Evolutionary conservation across 148 eudicot species (phyloP), one percentile per base, ranked within the genome.

Genomic region (Chenopodium berlandieri): DNA sequence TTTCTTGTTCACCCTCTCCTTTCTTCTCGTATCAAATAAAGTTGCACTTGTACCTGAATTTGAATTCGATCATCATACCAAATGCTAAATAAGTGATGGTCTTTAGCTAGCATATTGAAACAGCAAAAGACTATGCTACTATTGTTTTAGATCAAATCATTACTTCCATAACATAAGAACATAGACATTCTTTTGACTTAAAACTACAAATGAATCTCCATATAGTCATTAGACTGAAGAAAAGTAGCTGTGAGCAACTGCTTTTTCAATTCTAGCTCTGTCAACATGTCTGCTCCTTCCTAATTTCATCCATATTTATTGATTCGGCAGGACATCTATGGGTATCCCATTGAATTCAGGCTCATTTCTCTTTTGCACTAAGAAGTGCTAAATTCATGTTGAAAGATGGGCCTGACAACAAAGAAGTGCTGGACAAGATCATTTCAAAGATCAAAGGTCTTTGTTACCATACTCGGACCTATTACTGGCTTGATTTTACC

Each of bases 331-430:
- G 93, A 91, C 48, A 87, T 90, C 47, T 90, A 89, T 74, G 92
- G 92, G 1, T 90, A 90, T 82, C 94, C 92, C 46, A 88, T 91
- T 76, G 92, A 90, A 91, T 91, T 75, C 92, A 91, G 84, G 87
- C 94, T 70, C 91, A 90, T 47, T 91, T 91, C 92, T 91, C 90
- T 82, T 87, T 85, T 82, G 92, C 94, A 0, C 78, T 91, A 69
- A 90, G 91, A 78, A 83, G 89, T 75, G 94, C 94, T 30, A 81
- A 76, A 72, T 79, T 80, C 19, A 78, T 91, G 90, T 86, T 91
- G 76, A 91, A 90, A 82, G 86, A 84, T 34, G 92, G 84, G 50
- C 81, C 72, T 37, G 90, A 86, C 67, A 85, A 86, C 75, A 86
- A 90, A 65, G 88, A 89, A 73, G 60, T 91, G 75, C 86, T 89